Conservation (phyloP, 2,329 filamentous ascomycete species). For the Aspergillus sergii region DNA sequence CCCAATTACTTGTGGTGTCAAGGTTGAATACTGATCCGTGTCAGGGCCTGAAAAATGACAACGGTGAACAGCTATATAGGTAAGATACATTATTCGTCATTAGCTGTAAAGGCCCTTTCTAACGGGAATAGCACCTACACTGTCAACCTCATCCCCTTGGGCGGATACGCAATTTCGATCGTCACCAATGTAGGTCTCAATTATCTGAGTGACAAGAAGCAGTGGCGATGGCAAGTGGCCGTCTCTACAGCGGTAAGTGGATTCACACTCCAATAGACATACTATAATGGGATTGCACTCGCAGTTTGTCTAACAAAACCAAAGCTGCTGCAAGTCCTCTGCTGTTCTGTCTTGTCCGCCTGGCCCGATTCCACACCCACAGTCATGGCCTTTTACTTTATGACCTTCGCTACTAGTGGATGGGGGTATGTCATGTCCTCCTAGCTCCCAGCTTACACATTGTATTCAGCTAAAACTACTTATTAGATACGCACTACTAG, state of each 20-base stretch:
- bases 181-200: constrained; percentile 21
- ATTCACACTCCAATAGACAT: neutral
- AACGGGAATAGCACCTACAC: constrained; percentile 17
- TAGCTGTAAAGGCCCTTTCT: neutral
- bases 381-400: constrained; percentile 22
- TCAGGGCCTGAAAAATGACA: constrained; percentile 7
- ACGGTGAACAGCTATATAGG: constrained; percentile 13
- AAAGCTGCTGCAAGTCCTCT: constrained; percentile 11
- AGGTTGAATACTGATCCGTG: neutral
- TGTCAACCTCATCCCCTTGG: constrained; percentile 24
- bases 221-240: constrained; percentile 22
- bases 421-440: constrained; percentile 10
- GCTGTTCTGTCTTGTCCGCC: constrained; percentile 11
- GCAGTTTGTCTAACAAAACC: neutral
- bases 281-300: neutral
- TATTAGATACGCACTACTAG: constrained; percentile 17
- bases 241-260: constrained; percentile 13
- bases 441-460: neutral
- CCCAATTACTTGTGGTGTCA: neutral
- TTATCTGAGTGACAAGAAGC: constrained; percentile 22
- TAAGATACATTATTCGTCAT: neutral
- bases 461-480: neutral
- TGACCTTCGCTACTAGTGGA: constrained; percentile 23
- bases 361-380: constrained; percentile 14
- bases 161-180: constrained; percentile 22